These are phyloP conservation scores for Solanum ahanhuiri DNA, from an alignment of 257 asterid species.

Conservation along the genomic window DNA sequence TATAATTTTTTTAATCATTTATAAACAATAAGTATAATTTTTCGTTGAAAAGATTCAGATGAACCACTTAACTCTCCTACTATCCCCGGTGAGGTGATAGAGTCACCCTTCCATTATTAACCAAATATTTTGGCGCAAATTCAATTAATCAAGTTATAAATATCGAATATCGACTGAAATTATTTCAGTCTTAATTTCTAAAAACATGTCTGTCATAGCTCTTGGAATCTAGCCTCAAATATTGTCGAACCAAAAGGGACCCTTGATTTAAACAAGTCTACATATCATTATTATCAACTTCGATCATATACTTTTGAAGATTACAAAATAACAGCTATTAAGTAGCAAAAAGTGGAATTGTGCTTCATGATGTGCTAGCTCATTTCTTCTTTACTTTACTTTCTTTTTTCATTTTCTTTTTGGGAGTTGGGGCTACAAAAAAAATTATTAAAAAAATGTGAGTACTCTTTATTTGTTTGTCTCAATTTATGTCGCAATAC, in stretches of 20 bases:
- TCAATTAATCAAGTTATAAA: accelerated
- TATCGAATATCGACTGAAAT: not conserved
- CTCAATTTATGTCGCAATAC: not conserved
- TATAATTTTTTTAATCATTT: no score
- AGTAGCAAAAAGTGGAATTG: not conserved
- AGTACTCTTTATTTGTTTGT: not conserved
- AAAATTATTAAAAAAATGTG: not conserved
- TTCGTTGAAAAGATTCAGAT: no score
- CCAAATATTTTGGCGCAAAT: accelerated
- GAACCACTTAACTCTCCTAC: no score
- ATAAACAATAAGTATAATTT: no score
- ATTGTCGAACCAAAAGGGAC: not conserved
- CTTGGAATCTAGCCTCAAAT: not conserved
- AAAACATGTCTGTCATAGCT: not conserved
- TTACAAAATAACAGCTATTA: not conserved
- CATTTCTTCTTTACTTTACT: not conserved
- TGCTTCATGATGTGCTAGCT: not conserved
- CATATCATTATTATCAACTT: not conserved
- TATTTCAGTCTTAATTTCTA: not conserved
- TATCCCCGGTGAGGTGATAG: not conserved
- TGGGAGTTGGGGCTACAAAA: not conserved
- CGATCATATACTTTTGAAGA: not conserved
- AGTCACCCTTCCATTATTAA: not conserved
- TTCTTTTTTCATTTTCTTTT: not conserved
- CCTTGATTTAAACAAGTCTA: not conserved